These are phyloP conservation scores for Starmera pachycereana DNA, from an alignment of 805 yeast species.

Conservation along the genomic window DNA sequence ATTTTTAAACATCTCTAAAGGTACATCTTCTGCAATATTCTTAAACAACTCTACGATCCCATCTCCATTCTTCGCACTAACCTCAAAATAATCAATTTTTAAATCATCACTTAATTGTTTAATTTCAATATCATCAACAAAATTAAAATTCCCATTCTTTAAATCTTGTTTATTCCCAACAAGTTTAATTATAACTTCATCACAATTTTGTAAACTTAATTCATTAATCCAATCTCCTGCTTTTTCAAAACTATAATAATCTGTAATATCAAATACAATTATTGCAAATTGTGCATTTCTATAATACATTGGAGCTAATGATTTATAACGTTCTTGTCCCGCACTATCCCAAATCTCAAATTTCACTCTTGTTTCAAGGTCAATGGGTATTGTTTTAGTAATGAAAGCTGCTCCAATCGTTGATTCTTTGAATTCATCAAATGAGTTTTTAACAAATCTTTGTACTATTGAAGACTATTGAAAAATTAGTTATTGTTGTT, in stretches of 20 bases:
- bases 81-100: conserved; percentile 17
- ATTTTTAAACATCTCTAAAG: conserved; percentile 18
- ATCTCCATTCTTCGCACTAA: conserved; percentile 53
- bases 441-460: conserved; percentile 62
- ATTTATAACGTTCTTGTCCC: conserved; percentile 83
- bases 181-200: conserved; percentile 65
- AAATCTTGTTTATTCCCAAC: conserved; percentile 85
- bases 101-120: conserved; percentile 32
- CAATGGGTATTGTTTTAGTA: conserved; percentile 59
- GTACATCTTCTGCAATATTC: conserved; percentile 36
- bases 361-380: conserved; percentile 29
- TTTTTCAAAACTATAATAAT: conserved; percentile 56
- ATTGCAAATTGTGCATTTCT: conserved; percentile 77
- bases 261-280: conserved; percentile 78
- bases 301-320: conserved; percentile 77
- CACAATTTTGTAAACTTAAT: conserved; percentile 72
- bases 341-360: conserved; percentile 78
- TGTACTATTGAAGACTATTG: conserved; percentile 64
- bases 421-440: conserved; percentile 74
- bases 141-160: conserved; percentile 8
- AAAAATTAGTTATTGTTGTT: not conserved
- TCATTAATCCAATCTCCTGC: conserved; percentile 92
- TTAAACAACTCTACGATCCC: conserved; percentile 40
- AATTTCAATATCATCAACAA: conserved; percentile 13
- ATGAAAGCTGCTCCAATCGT: conserved; percentile 99